These are phyloP conservation scores for Salvia sclarea DNA, from an alignment of 305 asterid genomes.

Conservation along the genomic window DNA sequence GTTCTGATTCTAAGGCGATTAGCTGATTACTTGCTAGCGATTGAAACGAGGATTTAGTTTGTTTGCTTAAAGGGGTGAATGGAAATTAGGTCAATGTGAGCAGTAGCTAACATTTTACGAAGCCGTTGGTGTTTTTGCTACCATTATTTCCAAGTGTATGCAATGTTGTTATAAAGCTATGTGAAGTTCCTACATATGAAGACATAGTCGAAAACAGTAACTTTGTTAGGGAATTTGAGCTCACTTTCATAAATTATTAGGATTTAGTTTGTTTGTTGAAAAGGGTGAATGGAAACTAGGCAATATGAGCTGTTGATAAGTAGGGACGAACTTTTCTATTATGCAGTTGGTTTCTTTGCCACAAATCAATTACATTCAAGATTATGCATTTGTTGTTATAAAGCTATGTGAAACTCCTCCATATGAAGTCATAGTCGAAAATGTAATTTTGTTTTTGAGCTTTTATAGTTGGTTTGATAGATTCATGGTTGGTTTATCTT, in stretches of 20 bases:
- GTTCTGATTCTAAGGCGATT: background rate
- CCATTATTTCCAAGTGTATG: background rate
- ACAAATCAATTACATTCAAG: too few species aligned
- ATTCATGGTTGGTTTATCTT: slow-evolving; percentile 21
- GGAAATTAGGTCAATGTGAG: background rate
- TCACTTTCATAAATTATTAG: background rate
- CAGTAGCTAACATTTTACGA: background rate
- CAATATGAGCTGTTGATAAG: too few species aligned
- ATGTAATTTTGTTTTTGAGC: too few species aligned
- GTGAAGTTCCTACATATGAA: background rate
- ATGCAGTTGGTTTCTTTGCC: too few species aligned
- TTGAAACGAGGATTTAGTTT: slow-evolving; percentile 6
- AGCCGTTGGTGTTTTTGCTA: background rate
- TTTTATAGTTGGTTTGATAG: slow-evolving; percentile 20
- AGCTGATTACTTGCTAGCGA: background rate
- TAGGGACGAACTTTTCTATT: too few species aligned
- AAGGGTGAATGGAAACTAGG: too few species aligned
- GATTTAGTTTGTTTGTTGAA: too few species aligned
- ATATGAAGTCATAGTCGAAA: too few species aligned
- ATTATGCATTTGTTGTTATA: too few species aligned
- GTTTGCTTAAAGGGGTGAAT: slow-evolving; percentile 18
- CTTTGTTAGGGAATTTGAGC: background rate
- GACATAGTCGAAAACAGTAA: background rate
- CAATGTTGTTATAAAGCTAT: background rate
- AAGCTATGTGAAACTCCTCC: too few species aligned